phyloP scores from a whole-genome alignment of 73 alveolate genomes.

The Symbiodinium pilosum region DNA sequence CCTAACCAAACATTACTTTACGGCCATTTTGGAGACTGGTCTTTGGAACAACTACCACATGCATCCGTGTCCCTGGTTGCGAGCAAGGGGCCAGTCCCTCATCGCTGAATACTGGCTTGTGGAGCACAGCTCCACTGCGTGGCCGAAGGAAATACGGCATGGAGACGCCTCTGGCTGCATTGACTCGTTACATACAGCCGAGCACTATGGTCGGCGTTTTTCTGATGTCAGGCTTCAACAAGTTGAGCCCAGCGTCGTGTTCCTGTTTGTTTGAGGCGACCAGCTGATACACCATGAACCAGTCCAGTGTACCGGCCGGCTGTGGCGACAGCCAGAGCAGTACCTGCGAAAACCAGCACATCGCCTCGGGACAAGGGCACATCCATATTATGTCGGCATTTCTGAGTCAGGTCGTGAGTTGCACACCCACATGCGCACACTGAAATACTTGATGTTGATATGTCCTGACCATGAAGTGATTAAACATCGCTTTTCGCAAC shows the following conservation, averaged over 20 bases:
- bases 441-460: too few species aligned
- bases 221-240: not conserved
- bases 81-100: not conserved
- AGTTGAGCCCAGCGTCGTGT: not conserved
- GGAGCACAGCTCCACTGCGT: slow-evolving; percentile 25
- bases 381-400: too few species aligned
- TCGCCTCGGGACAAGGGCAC: slow-evolving; percentile 20
- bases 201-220: too few species aligned
- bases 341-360: slow-evolving; percentile 75
- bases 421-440: too few species aligned
- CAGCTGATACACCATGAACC: slow-evolving; percentile 84
- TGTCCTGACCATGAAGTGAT: too few species aligned
- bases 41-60: not conserved
- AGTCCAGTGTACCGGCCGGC: slow-evolving; percentile 19
- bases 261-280: slow-evolving; percentile 9
- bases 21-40: too few species aligned
- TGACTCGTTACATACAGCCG: too few species aligned
- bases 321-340: slow-evolving; percentile 57
- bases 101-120: not conserved
- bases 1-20: too few species aligned
- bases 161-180: slow-evolving; percentile 17
- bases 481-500: too few species aligned
- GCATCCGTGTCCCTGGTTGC: too few species aligned
- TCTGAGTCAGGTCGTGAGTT: too few species aligned
- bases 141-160: slow-evolving; percentile 64